phyloP scores from a whole-genome alignment of 257 asterid genomes.

The Plectranthus barbatus region DNA sequence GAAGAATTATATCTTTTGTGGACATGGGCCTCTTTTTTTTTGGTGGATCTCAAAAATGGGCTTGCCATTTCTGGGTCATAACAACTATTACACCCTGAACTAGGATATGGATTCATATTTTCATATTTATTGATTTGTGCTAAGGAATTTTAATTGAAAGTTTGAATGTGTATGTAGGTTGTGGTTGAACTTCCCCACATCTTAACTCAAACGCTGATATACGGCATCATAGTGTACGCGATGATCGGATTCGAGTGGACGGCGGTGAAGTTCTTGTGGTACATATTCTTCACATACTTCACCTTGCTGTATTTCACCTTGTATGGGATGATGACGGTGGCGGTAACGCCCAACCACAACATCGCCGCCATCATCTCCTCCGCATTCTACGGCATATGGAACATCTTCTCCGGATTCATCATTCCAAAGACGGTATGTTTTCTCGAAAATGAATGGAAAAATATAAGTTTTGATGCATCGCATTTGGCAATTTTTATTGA shows the following conservation, averaged over 20 bases:
- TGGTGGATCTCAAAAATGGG: too few relatives aligned
- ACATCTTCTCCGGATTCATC: conserved; percentile 66
- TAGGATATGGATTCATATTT: too few relatives aligned
- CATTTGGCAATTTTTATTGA: too few relatives aligned
- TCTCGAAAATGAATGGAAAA: too few relatives aligned
- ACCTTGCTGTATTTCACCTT: conserved; percentile 62
- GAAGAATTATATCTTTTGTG: too few relatives aligned
- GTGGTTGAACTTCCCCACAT: conserved; percentile 57
- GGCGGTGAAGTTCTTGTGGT: conserved; percentile 52
- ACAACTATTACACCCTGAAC: too few relatives aligned
- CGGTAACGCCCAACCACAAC: conserved; percentile 56
- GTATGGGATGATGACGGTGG: conserved; percentile 67
- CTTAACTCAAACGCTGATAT: conserved; percentile 37
- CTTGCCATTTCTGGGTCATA: too few relatives aligned
- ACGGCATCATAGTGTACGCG: conserved; percentile 47
- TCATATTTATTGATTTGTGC: too few relatives aligned
- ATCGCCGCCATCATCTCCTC: conserved; percentile 51
- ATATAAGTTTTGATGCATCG: too few relatives aligned
- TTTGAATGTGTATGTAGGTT: conserved; percentile 29
- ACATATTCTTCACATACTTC: conserved; percentile 56
- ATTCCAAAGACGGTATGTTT: conserved; percentile 47
- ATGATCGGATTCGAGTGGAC: conserved; percentile 81
- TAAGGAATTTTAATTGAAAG: too few relatives aligned
- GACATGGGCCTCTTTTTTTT: too few relatives aligned
- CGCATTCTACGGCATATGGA: conserved; percentile 49